These are phyloP conservation scores for Xenoacremonium recifei DNA, from an alignment of 2,329 filamentous ascomycete species.

Conservation along the genomic window DNA sequence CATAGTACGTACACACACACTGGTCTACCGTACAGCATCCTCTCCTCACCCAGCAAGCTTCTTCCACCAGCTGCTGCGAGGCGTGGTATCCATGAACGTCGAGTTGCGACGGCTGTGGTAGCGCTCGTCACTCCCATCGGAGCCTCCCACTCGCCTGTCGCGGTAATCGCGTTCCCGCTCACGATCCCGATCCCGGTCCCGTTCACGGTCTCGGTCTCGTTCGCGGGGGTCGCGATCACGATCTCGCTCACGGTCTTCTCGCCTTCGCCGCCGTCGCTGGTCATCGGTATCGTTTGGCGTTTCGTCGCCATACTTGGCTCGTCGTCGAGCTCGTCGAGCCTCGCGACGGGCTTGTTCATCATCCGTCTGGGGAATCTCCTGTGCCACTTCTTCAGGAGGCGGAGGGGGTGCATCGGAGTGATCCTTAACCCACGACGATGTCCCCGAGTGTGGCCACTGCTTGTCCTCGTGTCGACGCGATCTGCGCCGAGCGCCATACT, in stretches of 20 bases:
- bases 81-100: conserved; percentile 44
- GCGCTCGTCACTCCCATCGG: conserved; percentile 43
- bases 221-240: conserved; percentile 22
- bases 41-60: conserved; percentile 45
- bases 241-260: conserved; percentile 29
- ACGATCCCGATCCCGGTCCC: conserved; percentile 26
- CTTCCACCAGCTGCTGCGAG: conserved; percentile 59
- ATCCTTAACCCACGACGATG: conserved; percentile 65
- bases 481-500: conserved; percentile 45
- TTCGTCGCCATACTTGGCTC: conserved; percentile 41
- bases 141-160: conserved; percentile 29
- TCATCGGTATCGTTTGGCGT: conserved; percentile 44
- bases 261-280: conserved; percentile 39
- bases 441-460: conserved; percentile 62
- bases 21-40: conserved; percentile 3
- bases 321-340: conserved; percentile 44
- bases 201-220: conserved; percentile 28
- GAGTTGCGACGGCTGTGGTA: conserved; percentile 40
- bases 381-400: conserved; percentile 48
- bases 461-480: conserved; percentile 33
- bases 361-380: conserved; percentile 37
- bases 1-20: conserved; percentile 16
- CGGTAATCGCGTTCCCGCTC: conserved; percentile 24
- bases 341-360: conserved; percentile 52
- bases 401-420: conserved; percentile 61